Evolutionary conservation across 768 basidiomycete genomes (phyloP).

Genomic region (Lactifluus pinguis): DNA sequence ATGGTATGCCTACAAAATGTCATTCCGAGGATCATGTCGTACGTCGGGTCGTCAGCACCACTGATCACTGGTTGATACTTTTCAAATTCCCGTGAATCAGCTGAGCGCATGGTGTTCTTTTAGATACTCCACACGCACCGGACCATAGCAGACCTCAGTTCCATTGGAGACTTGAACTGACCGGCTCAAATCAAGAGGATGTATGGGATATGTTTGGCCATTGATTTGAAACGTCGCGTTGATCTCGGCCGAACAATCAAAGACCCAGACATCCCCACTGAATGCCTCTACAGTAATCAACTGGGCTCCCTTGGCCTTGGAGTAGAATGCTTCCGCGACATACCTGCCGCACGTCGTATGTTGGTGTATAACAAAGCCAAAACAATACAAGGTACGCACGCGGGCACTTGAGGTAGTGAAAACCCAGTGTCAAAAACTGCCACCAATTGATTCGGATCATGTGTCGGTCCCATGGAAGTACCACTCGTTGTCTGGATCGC

Average conservation of each 20-base stretch:
- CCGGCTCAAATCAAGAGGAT: slow-evolving; percentile 51
- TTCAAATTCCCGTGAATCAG: background rate
- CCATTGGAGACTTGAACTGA: slow-evolving; percentile 28
- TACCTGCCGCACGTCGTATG: slow-evolving; percentile 24
- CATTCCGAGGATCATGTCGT: slow-evolving; percentile 66
- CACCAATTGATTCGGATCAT: slow-evolving; percentile 51
- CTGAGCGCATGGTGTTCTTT: background rate
- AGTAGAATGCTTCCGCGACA: slow-evolving; percentile 55
- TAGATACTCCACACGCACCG: slow-evolving; percentile 12
- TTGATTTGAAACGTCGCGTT: slow-evolving; percentile 58
- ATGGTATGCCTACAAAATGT: slow-evolving; percentile 43
- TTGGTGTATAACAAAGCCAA: background rate
- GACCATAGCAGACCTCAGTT: slow-evolving; percentile 28
- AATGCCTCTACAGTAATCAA: slow-evolving; percentile 30
- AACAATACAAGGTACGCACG: slow-evolving; percentile 24
- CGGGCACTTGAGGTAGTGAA: slow-evolving; percentile 51
- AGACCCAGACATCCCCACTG: slow-evolving; percentile 44
- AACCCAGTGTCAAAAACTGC: slow-evolving; percentile 65
- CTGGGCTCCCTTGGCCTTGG: slow-evolving; percentile 41
- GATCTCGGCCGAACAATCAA: slow-evolving; percentile 56
- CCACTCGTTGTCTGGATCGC: slow-evolving; percentile 35
- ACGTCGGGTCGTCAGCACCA: slow-evolving; percentile 42
- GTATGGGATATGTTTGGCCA: slow-evolving; percentile 47
- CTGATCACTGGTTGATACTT: slow-evolving; percentile 61
- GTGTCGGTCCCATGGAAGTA: slow-evolving; percentile 58